phyloP scores from a whole-genome alignment of 768 basidiomycete species.

The Suillus plorans region DNA sequence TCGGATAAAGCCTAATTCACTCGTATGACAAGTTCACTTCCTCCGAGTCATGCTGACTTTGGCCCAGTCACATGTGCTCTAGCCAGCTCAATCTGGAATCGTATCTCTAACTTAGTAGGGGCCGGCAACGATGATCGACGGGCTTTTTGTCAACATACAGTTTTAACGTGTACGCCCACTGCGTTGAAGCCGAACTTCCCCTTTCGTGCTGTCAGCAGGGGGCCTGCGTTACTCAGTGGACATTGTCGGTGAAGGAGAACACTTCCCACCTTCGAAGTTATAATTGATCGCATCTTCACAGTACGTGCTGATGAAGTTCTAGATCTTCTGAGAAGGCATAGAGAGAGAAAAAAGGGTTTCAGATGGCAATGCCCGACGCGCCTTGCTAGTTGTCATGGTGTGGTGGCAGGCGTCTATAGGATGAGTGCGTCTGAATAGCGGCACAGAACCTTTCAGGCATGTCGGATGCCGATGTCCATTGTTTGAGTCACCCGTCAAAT shows the following conservation, averaged over 20 bases:
- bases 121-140: background rate
- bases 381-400: background rate
- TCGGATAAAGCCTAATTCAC: conserved; percentile 3
- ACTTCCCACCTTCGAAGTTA: background rate
- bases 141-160: background rate
- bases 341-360: background rate
- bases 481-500: conserved; percentile 3
- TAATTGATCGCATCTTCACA: background rate
- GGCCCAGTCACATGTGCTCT: background rate
- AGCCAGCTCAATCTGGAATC: background rate
- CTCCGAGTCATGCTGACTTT: background rate
- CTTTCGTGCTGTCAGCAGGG: background rate
- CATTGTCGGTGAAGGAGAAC: background rate
- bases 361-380: background rate
- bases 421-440: conserved; percentile 16
- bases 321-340: background rate
- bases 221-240: background rate
- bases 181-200: background rate
- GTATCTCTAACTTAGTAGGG: background rate
- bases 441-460: conserved; percentile 32
- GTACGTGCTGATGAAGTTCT: background rate
- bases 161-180: background rate
- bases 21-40: background rate
- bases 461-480: conserved; percentile 17
- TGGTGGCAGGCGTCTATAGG: conserved; percentile 9